phyloP scores from a whole-genome alignment of 805 yeast species.

The Candida vartiovaarae region DNA sequence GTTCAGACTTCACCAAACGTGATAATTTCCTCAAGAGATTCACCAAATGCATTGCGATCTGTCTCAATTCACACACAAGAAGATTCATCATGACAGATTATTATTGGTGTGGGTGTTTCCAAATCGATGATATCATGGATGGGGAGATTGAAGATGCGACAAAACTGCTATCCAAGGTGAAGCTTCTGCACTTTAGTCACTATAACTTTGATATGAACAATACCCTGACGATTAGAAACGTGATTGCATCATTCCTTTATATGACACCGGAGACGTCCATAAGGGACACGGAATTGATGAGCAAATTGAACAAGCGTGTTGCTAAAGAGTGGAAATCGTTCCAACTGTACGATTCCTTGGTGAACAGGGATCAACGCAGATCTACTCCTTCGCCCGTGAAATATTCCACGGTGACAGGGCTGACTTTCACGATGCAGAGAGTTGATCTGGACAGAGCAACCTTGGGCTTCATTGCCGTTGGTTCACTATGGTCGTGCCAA shows the following conservation, averaged over 20 bases:
- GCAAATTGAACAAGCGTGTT: conserved; percentile 10
- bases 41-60: conserved; percentile 22
- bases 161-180: conserved; percentile 19
- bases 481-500: conserved; percentile 23
- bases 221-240: conserved; percentile 18
- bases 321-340: conserved; percentile 20
- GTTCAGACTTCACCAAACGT: conserved; percentile 18
- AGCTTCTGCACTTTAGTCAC: conserved; percentile 19
- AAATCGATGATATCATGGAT: conserved; percentile 20
- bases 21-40: conserved; percentile 21
- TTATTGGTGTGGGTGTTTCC: conserved; percentile 22
- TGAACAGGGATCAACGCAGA: conserved; percentile 1
- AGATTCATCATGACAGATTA: conserved; percentile 22
- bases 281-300: conserved; percentile 2
- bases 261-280: conserved; percentile 6
- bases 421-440: conserved; percentile 13
- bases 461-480: conserved; percentile 17
- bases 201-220: conserved; percentile 16
- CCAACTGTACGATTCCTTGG: conserved; percentile 2
- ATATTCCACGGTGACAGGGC: conserved; percentile 13
- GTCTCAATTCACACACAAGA: conserved; percentile 20
- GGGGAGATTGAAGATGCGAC: conserved; percentile 21
- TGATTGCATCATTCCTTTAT: conserved; percentile 16
- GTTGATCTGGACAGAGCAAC: conserved; percentile 16
- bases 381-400: conserved; percentile 13